Evolutionary conservation across 345 rosid species (phyloP).

Genomic region (Iberis pinnata): DNA sequence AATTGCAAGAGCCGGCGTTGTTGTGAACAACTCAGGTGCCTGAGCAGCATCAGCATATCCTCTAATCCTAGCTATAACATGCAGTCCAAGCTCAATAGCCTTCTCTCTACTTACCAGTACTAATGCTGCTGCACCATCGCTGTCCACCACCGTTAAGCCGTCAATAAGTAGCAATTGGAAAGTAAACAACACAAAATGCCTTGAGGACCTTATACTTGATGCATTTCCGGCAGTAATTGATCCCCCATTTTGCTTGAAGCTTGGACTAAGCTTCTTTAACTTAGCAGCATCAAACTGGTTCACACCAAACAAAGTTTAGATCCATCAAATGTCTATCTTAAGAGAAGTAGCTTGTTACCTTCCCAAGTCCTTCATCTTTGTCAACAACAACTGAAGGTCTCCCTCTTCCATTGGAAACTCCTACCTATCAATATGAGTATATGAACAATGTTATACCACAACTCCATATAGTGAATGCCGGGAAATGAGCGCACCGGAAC

Average conservation of each 20-base stretch:
- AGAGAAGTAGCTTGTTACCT: constrained; percentile 40
- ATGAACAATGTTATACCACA: neutral
- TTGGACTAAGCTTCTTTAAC: constrained; percentile 86
- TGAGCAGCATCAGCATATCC: constrained; percentile 98
- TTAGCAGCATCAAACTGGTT: constrained; percentile 93
- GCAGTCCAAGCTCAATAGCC: constrained; percentile 67
- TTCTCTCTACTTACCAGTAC: constrained; percentile 87
- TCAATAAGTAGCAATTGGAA: too few species aligned
- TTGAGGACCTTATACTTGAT: constrained; percentile 90
- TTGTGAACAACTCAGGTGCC: constrained; percentile 91
- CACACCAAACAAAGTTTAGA: constrained; percentile 2
- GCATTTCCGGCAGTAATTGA: constrained; percentile 97
- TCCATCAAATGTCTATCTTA: neutral
- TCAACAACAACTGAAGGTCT: constrained; percentile 71
- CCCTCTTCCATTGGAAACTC: constrained; percentile 93
- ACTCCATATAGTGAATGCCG: too few species aligned
- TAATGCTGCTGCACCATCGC: constrained; percentile 97
- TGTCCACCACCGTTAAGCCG: constrained; percentile 30
- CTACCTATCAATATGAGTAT: constrained; percentile 43
- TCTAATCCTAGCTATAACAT: constrained; percentile 67
- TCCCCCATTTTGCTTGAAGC: constrained; percentile 91
- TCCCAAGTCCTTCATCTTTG: constrained; percentile 92
- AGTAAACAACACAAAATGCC: too few species aligned
- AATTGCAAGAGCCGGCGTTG: constrained; percentile 91
- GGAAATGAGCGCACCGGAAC: constrained; percentile 55